phyloP scores from a whole-genome alignment of 371 early-diverging fungal species.

The Syncephalastrum racemosum region DNA sequence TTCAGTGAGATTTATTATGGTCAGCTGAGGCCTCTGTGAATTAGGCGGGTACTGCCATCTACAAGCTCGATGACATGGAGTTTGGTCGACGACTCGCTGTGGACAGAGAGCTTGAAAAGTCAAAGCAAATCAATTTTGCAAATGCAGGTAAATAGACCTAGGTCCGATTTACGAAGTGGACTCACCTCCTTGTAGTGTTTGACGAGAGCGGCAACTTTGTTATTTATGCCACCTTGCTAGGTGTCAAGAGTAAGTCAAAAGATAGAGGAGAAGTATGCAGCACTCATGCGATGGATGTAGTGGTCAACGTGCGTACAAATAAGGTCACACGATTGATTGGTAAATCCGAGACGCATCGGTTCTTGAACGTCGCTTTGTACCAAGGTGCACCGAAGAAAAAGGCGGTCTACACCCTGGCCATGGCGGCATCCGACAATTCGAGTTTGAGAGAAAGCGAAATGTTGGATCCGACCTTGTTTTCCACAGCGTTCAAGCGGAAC shows the following conservation, averaged over 20 bases:
- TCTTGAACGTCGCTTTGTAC: constrained; percentile 83
- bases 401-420: constrained; percentile 74
- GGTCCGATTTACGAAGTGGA: not conserved
- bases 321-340: constrained; percentile 85
- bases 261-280: not conserved
- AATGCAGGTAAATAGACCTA: constrained; percentile 66
- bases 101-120: constrained; percentile 84
- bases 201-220: constrained; percentile 90
- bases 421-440: constrained; percentile 90
- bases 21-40: not conserved
- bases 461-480: constrained; percentile 85
- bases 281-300: constrained; percentile 6
- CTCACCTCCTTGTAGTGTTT: constrained; percentile 61
- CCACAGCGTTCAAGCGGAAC: constrained; percentile 88
- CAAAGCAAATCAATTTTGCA: constrained; percentile 61
- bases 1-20: not conserved
- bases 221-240: constrained; percentile 87
- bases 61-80: constrained; percentile 94
- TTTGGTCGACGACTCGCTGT: constrained; percentile 92
- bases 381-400: constrained; percentile 88
- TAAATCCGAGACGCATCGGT: constrained; percentile 88
- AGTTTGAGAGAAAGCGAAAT: constrained; percentile 68
- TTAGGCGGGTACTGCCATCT: constrained; percentile 73
- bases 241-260: constrained; percentile 74
- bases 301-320: constrained; percentile 84